phyloP scores from a whole-genome alignment of 2,329 filamentous ascomycete species.

The Ploettnerulaceae sp. region DNA sequence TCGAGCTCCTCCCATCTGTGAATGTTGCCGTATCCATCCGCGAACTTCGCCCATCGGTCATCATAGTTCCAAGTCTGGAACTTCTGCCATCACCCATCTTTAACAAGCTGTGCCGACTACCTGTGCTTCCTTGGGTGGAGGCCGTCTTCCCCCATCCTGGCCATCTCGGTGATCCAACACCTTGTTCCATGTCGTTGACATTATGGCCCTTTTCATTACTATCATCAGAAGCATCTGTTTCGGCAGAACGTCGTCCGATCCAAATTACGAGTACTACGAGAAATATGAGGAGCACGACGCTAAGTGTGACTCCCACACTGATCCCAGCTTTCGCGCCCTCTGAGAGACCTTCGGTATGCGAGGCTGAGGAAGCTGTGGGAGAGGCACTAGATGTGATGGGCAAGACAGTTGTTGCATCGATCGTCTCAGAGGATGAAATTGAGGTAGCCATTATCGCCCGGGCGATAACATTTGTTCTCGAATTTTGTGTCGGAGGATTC shows the following conservation, averaged over 20 bases:
- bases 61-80: neutral
- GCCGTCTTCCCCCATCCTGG: neutral
- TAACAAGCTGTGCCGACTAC: constrained; percentile 3
- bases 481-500: neutral
- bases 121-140: neutral
- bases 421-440: neutral
- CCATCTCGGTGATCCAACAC: neutral
- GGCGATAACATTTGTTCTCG: neutral
- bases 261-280: neutral
- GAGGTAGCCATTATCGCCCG: neutral
- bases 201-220: neutral
- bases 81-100: constrained; percentile 1
- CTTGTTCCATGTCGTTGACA: neutral
- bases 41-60: constrained; percentile 1
- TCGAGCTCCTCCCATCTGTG: constrained; percentile 4
- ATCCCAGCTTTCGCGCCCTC: constrained; percentile 2
- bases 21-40: neutral
- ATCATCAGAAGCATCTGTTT: neutral
- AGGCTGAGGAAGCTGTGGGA: neutral
- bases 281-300: neutral
- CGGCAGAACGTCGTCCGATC: constrained; percentile 1
- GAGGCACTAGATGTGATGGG: neutral
- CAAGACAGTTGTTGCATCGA: neutral
- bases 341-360: neutral
- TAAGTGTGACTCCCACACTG: neutral